phyloP scores from a whole-genome alignment of 1,139 yeast species.

The Pichia sp. region DNA sequence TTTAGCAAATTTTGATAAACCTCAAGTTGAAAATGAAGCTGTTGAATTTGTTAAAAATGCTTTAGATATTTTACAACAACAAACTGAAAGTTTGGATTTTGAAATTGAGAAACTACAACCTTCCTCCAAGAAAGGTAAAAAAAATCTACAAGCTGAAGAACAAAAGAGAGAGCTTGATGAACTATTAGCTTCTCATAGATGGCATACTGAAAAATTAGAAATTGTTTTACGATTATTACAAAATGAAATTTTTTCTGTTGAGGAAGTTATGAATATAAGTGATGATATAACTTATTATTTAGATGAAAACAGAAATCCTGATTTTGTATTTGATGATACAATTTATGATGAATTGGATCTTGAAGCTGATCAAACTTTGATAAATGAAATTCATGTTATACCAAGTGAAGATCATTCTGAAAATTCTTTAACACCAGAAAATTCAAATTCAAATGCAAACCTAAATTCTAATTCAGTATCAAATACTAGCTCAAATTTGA shows the following conservation, averaged over 20 bases:
- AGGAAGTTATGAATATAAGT: constrained; percentile 50
- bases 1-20: constrained; percentile 30
- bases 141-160: constrained; percentile 47
- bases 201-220: constrained; percentile 63
- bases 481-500: neutral
- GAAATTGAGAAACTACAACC: constrained; percentile 44
- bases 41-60: constrained; percentile 51
- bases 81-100: constrained; percentile 53
- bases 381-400: constrained; percentile 38
- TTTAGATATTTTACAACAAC: constrained; percentile 58
- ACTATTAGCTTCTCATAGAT: constrained; percentile 36
- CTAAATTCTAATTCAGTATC: constrained; percentile 2
- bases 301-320: constrained; percentile 65
- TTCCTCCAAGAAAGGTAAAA: constrained; percentile 42
- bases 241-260: constrained; percentile 56
- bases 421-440: neutral
- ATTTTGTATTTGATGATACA: constrained; percentile 70
- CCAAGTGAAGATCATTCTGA: constrained; percentile 17
- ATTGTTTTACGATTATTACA: constrained; percentile 54
- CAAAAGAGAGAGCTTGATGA: constrained; percentile 43
- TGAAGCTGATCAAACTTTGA: constrained; percentile 46
- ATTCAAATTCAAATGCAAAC: constrained; percentile 11
- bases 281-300: constrained; percentile 69
- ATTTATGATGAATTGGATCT: constrained; percentile 63
- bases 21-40: constrained; percentile 54